Evolutionary conservation across 495 filamentous ascomycete genomes (phyloP).

Genomic region (Penicillium herquei): DNA sequence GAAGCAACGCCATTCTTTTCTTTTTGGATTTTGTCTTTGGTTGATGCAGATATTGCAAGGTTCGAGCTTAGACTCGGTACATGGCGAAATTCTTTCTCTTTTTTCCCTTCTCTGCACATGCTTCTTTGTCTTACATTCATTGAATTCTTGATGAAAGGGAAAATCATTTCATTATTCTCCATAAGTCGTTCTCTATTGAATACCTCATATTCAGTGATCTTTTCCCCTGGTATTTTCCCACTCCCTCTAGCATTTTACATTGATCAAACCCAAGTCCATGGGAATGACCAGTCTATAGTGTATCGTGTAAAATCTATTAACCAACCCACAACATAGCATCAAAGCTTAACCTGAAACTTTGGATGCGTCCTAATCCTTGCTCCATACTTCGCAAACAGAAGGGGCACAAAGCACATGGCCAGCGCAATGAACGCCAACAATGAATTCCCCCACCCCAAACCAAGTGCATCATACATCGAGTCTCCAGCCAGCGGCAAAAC

Average conservation of each 20-base stretch:
- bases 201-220: too few relatives aligned
- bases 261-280: neutral
- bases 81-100: too few relatives aligned
- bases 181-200: neutral
- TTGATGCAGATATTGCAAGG: too few relatives aligned
- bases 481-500: conserved; percentile 42
- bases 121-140: too few relatives aligned
- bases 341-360: conserved; percentile 1
- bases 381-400: conserved; percentile 42
- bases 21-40: too few relatives aligned
- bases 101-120: too few relatives aligned
- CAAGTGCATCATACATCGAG: conserved; percentile 41
- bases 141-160: too few relatives aligned
- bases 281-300: neutral
- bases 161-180: neutral
- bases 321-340: neutral
- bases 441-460: conserved; percentile 44
- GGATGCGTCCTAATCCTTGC: conserved; percentile 19
- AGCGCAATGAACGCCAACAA: conserved; percentile 47
- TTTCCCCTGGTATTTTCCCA: too few relatives aligned
- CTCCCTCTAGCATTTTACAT: neutral
- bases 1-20: too few relatives aligned
- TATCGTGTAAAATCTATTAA: neutral
- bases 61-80: too few relatives aligned
- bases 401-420: conserved; percentile 24